phyloP scores from a whole-genome alignment of 1,139 yeast species.

The Nakaseomyces delphensis region DNA sequence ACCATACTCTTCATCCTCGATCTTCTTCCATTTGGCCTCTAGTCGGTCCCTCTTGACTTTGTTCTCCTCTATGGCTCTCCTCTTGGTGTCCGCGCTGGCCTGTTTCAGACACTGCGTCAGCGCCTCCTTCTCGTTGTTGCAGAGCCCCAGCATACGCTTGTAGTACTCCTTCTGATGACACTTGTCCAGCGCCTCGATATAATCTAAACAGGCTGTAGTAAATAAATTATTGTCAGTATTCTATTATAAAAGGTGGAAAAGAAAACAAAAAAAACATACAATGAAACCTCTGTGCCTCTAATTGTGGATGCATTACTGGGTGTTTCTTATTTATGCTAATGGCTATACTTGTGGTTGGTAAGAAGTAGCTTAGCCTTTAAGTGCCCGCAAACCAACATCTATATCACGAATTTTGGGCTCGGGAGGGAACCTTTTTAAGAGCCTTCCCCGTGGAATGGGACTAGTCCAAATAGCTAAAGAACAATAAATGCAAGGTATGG shows the following conservation, averaged over 20 bases:
- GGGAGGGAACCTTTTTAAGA: not conserved
- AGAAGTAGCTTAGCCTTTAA: no score
- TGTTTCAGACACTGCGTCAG: slow-evolving; percentile 70
- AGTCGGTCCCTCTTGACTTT: slow-evolving; percentile 48
- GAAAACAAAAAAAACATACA: slow-evolving; percentile 30
- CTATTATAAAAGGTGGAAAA: no score
- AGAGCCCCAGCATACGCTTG: slow-evolving; percentile 70
- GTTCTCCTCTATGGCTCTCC: slow-evolving; percentile 50
- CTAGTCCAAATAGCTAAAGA: slow-evolving; percentile 1
- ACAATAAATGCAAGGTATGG: not conserved
- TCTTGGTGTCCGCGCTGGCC: slow-evolving; percentile 62
- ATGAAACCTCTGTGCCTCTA: slow-evolving; percentile 36
- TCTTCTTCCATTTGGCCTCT: slow-evolving; percentile 49
- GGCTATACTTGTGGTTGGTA: no score
- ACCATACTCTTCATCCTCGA: slow-evolving; percentile 74
- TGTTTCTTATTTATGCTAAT: not conserved
- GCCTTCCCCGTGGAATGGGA: slow-evolving; percentile 11
- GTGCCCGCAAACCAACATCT: no score
- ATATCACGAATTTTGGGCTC: no score
- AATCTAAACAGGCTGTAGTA: slow-evolving; percentile 55
- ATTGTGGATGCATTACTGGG: slow-evolving; percentile 35
- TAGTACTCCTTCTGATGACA: slow-evolving; percentile 72
- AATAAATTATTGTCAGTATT: no score
- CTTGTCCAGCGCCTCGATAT: slow-evolving; percentile 81
- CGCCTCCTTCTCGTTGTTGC: slow-evolving; percentile 79